Base-by-base conservation (phyloP, 2,329 filamentous ascomycete genomes). In the Aspergillus niger region DNA sequence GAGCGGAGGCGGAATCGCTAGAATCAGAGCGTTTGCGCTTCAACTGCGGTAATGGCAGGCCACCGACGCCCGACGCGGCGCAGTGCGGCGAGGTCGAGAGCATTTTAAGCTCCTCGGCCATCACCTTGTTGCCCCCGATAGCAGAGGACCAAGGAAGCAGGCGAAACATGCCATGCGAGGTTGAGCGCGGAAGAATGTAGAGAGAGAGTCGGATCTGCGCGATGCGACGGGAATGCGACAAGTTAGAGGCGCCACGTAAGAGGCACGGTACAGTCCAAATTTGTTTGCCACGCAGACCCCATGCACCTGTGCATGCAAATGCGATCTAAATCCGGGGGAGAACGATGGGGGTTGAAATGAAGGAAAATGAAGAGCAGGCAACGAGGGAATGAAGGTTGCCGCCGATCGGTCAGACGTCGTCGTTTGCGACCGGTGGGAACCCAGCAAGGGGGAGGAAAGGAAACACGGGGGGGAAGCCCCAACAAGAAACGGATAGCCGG, bases 11-110 rank as follows among this genome's bases (percentile, higher is more conserved):
- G 22, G 70, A 72, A 67, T 81, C 80, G 48, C 77, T 75, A 64
- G 81, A 85, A 63, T 80, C 79, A 32, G 80, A 80, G 58, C 82
- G 79, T 74, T 87, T 87, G 63, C 86, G 82, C 80, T 88, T 88
- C 70, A 86, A 75, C 67, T 82, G 81, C 65, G 79, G 81, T 32
- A 73, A 63, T 41, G 72, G 61, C 39, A 75, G 64, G 53, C 58
- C 62, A 52, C 68, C 72, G 60, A 76, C 59, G 52, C 66, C 66
- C 1, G 73, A 67, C 38, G 70, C 64, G 49, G 71, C 65, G 63
- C 72, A 75, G 58, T 73, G 73, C 58, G 75, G 67, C 48, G 75
- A 68, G 43, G 74, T 68, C 50, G 76, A 72, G 65, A 81, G 70
- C 74, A 77, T 76, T 67, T 78, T 80, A 70, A 77, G 71, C 66